Evolutionary conservation across 1,284 basidiomycete species (phyloP), one percentile per base, ranked within the genome.

Genomic region (Ceratorhiza oryzae-sativae): DNA sequence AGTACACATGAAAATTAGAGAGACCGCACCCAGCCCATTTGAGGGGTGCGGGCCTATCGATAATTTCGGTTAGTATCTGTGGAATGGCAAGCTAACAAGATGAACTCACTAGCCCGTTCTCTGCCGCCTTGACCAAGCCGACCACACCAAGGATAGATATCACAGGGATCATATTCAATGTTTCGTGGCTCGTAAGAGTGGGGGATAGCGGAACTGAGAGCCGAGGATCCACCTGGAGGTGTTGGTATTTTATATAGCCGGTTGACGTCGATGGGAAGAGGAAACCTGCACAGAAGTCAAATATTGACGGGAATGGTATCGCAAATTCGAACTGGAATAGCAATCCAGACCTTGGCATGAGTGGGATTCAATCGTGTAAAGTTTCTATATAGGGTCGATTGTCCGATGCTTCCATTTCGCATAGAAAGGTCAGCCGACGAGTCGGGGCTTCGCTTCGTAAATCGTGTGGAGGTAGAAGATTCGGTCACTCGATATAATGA

Each of bases 21-120:
- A 27, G 25, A 23, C 12, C 42, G 20, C 30, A 75, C 73, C 73
- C 73, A 75, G 46, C 73, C 73, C 73, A 75, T 75, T 39, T 75
- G 73, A 27, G 73, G 73, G 8, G 73, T 75, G 18, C 72, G 61
- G n/a, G 73, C 73, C 73, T 75, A 51, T 51, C 8, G 15, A 30
- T 48, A 45, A 30, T 18, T 27, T 58, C 15, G 53, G 34, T 53
- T 36, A 70, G 55, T 42, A 41, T 32, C 15, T 12, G 10, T 6
- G 15, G 27, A 30, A 41, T 34, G 10, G 10, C 5, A 15, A 27
- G 20, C 58, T 8, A 23, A 25, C n/a, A 51, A 4, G 13, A 3
- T 13, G 15, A 20, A 58, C 55, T 67, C n/a, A 70, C 67, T 27
- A 70, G 49, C n/a, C 67, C 67, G 32, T 70, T 70, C 18, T 70